These are phyloP conservation scores for Raphanus hybrid DNA, from an alignment of 441 rosid genomes.

Conservation along the genomic window DNA sequence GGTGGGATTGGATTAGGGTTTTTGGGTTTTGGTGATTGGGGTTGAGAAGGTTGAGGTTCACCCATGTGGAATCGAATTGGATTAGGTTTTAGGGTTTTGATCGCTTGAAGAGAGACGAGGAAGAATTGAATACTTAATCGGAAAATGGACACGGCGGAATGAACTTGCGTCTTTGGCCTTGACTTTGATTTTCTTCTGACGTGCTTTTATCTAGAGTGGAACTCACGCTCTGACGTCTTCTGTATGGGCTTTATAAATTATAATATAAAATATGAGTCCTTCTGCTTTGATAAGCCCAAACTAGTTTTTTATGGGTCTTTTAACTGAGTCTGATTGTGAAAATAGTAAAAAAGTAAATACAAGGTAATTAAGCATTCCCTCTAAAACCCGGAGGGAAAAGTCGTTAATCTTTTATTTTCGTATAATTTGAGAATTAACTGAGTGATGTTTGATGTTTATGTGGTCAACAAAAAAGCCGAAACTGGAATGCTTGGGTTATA, in stretches of 20 bases:
- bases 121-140: conserved; percentile 27
- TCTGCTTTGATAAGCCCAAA: neutral
- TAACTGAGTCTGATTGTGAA: neutral
- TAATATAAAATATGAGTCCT: too few relatives aligned
- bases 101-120: conserved; percentile 22
- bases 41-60: conserved; percentile 58
- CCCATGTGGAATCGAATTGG: conserved; percentile 53
- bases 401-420: neutral
- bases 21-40: conserved; percentile 36
- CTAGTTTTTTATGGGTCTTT: neutral
- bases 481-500: neutral
- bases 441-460: neutral
- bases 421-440: neutral
- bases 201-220: conserved; percentile 18
- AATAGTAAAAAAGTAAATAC: neutral
- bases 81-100: conserved; percentile 22
- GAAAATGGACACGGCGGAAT: conserved; percentile 37
- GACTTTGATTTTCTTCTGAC: conserved; percentile 12
- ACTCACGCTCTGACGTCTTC: conserved; percentile 26
- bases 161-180: conserved; percentile 16
- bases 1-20: conserved; percentile 31
- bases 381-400: neutral
- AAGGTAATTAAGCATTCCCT: neutral
- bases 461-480: neutral
- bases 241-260: neutral